Conservation (phyloP, 164 flowering plant genomes). For the Sextonia rubra region DNA sequence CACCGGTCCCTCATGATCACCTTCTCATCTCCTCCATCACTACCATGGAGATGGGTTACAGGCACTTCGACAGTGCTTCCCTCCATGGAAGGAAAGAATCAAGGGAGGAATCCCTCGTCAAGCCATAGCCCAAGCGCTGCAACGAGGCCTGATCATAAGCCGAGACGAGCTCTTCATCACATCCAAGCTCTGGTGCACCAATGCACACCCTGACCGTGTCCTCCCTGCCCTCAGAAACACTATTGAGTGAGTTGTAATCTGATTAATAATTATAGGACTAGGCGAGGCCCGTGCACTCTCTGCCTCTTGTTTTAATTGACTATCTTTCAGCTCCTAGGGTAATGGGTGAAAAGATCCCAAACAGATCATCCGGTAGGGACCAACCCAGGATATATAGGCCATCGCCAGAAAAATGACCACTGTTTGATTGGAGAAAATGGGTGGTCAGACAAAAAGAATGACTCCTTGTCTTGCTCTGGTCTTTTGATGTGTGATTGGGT, state of each 20-base stretch:
- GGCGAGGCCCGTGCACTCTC: background rate
- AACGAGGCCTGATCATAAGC: constrained; percentile 22
- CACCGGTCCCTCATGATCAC: background rate
- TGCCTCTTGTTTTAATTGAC: no score
- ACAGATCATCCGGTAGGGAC: no score
- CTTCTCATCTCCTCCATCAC: constrained; percentile 5
- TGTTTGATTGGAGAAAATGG: no score
- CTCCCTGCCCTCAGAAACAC: constrained; percentile 28
- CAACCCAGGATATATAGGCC: no score
- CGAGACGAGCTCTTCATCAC: constrained; percentile 36
- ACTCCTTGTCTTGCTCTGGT: no score
- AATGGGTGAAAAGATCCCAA: no score
- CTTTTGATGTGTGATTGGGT: no score
- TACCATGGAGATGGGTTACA: constrained; percentile 29
- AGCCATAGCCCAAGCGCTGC: constrained; percentile 28
- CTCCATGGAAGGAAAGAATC: constrained; percentile 13
- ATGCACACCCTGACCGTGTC: constrained; percentile 24
- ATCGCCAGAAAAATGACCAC: no score
- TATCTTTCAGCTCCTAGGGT: no score
- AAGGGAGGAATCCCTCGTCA: constrained; percentile 25
- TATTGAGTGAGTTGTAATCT: constrained; percentile 18
- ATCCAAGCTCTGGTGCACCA: constrained; percentile 33
- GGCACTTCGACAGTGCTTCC: constrained; percentile 36
- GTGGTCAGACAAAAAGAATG: no score
- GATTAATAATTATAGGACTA: background rate